phyloP scores from a whole-genome alignment of 345 rosid genomes.

The Pistacia vera region DNA sequence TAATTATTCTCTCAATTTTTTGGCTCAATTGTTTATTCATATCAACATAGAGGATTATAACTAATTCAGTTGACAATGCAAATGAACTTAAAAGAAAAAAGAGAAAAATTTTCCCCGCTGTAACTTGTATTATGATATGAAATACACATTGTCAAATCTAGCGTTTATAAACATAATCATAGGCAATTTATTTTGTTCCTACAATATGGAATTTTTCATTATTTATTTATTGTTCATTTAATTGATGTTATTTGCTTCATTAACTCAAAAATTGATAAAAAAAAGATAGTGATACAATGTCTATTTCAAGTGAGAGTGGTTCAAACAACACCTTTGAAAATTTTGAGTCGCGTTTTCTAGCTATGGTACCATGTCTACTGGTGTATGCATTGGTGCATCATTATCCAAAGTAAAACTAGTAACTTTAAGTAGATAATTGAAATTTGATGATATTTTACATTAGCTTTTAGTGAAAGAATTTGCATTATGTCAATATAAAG shows the following conservation, averaged over 20 bases:
- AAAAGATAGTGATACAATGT: conserved; percentile 23
- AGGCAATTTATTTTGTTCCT: too few species aligned
- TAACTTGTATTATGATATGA: too few species aligned
- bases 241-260: not conserved
- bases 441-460: not conserved
- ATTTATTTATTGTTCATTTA: not conserved
- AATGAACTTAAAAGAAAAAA: too few species aligned
- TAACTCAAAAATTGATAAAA: conserved; percentile 20
- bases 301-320: conserved; percentile 39
- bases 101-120: too few species aligned
- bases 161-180: too few species aligned
- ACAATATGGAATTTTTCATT: too few species aligned
- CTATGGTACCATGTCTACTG: conserved; percentile 56
- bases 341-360: conserved; percentile 35
- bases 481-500: not conserved
- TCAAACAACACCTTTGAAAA: conserved; percentile 16
- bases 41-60: too few species aligned
- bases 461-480: not conserved
- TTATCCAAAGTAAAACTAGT: conserved; percentile 37
- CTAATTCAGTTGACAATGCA: too few species aligned
- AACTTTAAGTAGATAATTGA: conserved; percentile 26
- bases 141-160: too few species aligned
- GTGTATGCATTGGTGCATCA: conserved; percentile 44
- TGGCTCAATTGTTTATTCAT: too few species aligned
- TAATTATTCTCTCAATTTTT: too few species aligned